Evolutionary conservation across 306 rosid genomes (phyloP).

Genomic region (Hylodesmum podocarpum): DNA sequence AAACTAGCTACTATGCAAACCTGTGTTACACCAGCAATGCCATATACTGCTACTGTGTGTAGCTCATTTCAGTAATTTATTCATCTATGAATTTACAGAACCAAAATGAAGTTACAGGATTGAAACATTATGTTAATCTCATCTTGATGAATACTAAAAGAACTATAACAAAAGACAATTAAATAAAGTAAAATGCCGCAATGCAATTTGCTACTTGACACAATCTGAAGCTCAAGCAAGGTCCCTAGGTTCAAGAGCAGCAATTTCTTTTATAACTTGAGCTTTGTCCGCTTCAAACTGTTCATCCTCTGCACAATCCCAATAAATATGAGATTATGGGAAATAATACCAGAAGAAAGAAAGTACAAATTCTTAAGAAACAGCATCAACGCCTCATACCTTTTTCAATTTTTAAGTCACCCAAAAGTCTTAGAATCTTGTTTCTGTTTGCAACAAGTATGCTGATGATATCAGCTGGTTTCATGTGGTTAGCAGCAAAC

Average conservation of each 20-base stretch:
- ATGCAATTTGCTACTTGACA: constrained; percentile 18
- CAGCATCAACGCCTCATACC: constrained; percentile 43
- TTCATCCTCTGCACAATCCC: constrained; percentile 70
- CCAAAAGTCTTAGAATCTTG: constrained; percentile 84
- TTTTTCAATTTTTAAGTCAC: constrained; percentile 82
- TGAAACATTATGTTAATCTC: constrained; percentile 7
- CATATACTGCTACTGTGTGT: constrained; percentile 3
- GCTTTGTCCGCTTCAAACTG: constrained; percentile 95
- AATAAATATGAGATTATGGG: background rate
- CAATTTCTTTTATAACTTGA: constrained; percentile 86
- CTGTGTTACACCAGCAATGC: constrained; percentile 14
- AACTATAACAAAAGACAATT: constrained; percentile 29
- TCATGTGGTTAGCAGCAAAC: constrained; percentile 83
- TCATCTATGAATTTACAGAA: constrained; percentile 45
- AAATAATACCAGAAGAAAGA: constrained; percentile 12
- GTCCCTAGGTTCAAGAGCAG: constrained; percentile 65
- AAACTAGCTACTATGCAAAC: constrained; percentile 5
- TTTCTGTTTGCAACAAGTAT: constrained; percentile 75
- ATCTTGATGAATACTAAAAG: constrained; percentile 18
- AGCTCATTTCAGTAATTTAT: constrained; percentile 47
- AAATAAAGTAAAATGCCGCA: constrained; percentile 4
- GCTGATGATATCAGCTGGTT: constrained; percentile 74
- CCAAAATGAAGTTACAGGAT: constrained; percentile 25
- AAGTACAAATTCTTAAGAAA: constrained; percentile 8
- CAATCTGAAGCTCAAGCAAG: constrained; percentile 24